These are phyloP conservation scores for Nothophoma quercina DNA, from an alignment of 2,329 filamentous ascomycete genomes.

Conservation along the genomic window DNA sequence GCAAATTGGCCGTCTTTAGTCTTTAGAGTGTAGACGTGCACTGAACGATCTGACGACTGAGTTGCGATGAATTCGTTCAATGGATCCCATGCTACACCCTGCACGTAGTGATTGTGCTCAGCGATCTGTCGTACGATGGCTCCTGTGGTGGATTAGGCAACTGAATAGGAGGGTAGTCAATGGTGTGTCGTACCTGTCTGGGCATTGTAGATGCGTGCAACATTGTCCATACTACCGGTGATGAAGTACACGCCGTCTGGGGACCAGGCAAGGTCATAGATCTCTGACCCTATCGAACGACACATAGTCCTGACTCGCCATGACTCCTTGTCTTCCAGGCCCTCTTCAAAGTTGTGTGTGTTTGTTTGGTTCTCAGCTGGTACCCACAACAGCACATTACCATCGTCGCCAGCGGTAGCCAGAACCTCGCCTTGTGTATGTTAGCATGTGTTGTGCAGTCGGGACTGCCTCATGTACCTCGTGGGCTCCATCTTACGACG, in stretches of 20 bases:
- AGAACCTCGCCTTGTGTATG: constrained; percentile 77
- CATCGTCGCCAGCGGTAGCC: constrained; percentile 94
- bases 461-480: constrained; percentile 65
- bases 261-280: constrained; percentile 98
- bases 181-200: constrained; percentile 71
- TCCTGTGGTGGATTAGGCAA: constrained; percentile 35
- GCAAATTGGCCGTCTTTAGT: constrained; percentile 97
- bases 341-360: constrained; percentile 79
- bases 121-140: constrained; percentile 82
- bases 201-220: constrained; percentile 95
- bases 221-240: constrained; percentile 98
- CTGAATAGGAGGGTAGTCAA: constrained; percentile 13
- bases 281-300: constrained; percentile 90
- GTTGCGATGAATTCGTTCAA: constrained; percentile 98
- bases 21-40: constrained; percentile 95
- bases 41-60: constrained; percentile 95
- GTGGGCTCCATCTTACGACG: constrained; percentile 93
- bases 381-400: constrained; percentile 96
- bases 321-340: constrained; percentile 90
- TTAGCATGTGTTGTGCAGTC: constrained; percentile 22
- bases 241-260: constrained; percentile 97
- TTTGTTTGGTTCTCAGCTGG: constrained; percentile 78
- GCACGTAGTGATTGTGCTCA: constrained; percentile 97
- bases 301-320: constrained; percentile 99
- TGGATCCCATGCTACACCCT: constrained; percentile 98